phyloP scores from a whole-genome alignment of 352 stramenopile genomes.

The Globisporangium parvum region DNA sequence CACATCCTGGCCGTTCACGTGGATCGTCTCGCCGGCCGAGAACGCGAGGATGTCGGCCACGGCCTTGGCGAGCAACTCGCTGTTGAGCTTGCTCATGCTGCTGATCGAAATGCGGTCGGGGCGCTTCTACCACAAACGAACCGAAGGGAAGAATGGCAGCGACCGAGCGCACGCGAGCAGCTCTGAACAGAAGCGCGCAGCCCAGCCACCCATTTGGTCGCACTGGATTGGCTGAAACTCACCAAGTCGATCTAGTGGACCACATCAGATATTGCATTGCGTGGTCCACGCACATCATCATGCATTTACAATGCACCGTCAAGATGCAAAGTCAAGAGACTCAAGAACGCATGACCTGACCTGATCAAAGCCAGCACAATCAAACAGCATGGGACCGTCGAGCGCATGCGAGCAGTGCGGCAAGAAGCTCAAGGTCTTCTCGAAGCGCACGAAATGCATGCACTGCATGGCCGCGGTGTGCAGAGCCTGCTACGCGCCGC shows the following conservation, averaged over 20 bases:
- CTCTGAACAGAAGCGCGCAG: neutral
- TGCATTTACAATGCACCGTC: too few species aligned
- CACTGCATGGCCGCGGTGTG: constrained; percentile 59
- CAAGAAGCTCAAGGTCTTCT: constrained; percentile 79
- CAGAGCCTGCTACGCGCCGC: constrained; percentile 39
- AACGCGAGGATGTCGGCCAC: constrained; percentile 96
- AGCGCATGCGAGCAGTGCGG: constrained; percentile 49
- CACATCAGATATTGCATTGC: too few species aligned
- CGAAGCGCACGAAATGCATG: constrained; percentile 60
- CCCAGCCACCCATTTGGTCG: neutral
- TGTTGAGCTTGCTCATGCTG: constrained; percentile 97
- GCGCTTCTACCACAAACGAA: constrained; percentile 61
- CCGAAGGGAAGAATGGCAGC: constrained; percentile 70
- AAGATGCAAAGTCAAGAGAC: neutral
- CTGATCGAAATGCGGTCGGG: constrained; percentile 25
- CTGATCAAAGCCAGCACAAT: neutral
- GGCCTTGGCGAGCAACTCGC: constrained; percentile 93
- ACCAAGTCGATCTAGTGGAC: too few species aligned
- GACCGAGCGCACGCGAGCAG: neutral
- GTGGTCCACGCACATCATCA: too few species aligned
- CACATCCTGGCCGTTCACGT: constrained; percentile 86
- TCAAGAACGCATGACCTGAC: neutral
- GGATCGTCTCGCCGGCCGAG: constrained; percentile 92
- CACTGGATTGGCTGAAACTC: too few species aligned
- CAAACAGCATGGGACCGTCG: constrained; percentile 29